A percentile compares a stretch with the other conserved stretches of the same genome.
phyloP scores from a whole-genome alignment of 2,329 filamentous ascomycete genomes.

The Cladorrhinum sp. region DNA sequence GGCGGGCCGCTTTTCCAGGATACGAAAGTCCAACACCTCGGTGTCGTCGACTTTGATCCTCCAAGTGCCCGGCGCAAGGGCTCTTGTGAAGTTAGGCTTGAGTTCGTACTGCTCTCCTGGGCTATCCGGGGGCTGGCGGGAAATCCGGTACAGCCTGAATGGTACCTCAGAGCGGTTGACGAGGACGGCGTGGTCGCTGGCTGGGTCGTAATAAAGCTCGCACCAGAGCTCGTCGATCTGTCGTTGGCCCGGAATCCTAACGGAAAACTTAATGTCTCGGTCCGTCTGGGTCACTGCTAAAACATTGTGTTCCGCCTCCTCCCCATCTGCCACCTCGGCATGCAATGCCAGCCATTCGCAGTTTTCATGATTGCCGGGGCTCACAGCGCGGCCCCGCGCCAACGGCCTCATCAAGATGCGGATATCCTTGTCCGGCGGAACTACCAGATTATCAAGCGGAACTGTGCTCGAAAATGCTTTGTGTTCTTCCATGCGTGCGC shows the following conservation, averaged over 20 bases:
- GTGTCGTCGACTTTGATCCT: conserved; percentile 49
- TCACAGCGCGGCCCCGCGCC: conserved; percentile 52
- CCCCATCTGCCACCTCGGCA: conserved; percentile 50
- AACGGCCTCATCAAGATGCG: conserved; percentile 56
- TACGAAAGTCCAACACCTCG: conserved; percentile 55
- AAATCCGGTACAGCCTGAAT: conserved; percentile 47
- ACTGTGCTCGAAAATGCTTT: conserved; percentile 42
- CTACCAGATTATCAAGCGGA: conserved; percentile 50
- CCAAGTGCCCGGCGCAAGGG: conserved; percentile 55
- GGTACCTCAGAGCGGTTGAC: conserved; percentile 54
- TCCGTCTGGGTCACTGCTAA: conserved; percentile 59
- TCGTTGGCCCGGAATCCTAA: conserved; percentile 51
- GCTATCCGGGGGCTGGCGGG: conserved; percentile 38
- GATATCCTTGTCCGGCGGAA: conserved; percentile 48
- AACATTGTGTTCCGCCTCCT: conserved; percentile 54
- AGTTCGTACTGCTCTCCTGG: conserved; percentile 33
- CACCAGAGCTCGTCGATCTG: conserved; percentile 51
- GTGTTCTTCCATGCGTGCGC: conserved; percentile 45
- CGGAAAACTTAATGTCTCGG: conserved; percentile 58
- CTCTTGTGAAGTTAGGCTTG: conserved; percentile 43
- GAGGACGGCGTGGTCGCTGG: conserved; percentile 57
- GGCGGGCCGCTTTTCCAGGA: conserved; percentile 53
- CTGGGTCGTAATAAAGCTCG: conserved; percentile 58
- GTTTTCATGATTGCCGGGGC: conserved; percentile 51
- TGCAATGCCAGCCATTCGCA: conserved; percentile 56